A percentile compares a stretch with the other conserved stretches of the same genome.
phyloP scores from a whole-genome alignment of 2,329 filamentous ascomycete genomes.

The Colletotrichum sp. region DNA sequence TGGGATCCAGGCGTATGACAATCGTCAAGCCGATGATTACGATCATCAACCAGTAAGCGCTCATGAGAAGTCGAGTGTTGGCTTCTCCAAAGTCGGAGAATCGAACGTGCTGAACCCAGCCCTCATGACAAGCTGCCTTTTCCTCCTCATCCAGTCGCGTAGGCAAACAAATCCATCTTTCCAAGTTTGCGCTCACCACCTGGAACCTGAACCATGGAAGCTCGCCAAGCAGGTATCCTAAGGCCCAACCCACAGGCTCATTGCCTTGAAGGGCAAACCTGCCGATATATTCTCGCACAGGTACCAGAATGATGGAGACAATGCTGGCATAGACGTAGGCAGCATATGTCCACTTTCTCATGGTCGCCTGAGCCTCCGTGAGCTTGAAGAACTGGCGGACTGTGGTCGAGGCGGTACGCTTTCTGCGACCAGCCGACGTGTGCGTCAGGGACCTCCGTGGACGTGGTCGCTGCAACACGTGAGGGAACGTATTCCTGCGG shows the following conservation, averaged over 20 bases:
- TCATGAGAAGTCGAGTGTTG: constrained; percentile 80
- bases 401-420: constrained; percentile 67
- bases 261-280: constrained; percentile 69
- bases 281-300: constrained; percentile 73
- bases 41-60: constrained; percentile 74
- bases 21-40: constrained; percentile 74
- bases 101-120: constrained; percentile 71
- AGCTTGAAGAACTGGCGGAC: constrained; percentile 79
- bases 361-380: constrained; percentile 76
- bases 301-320: constrained; percentile 68
- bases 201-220: constrained; percentile 73
- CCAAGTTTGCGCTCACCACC: constrained; percentile 71
- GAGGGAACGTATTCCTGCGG: constrained; percentile 60
- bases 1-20: constrained; percentile 74
- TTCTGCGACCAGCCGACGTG: constrained; percentile 69
- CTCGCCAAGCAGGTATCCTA: constrained; percentile 88
- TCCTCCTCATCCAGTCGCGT: constrained; percentile 34
- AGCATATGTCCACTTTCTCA: constrained; percentile 86
- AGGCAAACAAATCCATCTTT: constrained; percentile 78
- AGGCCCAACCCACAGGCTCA: constrained; percentile 91
- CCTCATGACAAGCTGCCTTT: constrained; percentile 49
- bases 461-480: constrained; percentile 31
- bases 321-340: constrained; percentile 76
- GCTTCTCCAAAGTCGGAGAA: constrained; percentile 71
- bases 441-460: constrained; percentile 47